phyloP scores from a whole-genome alignment of 2,329 filamentous ascomycete species.

The Cercospora zeae-maydis region DNA sequence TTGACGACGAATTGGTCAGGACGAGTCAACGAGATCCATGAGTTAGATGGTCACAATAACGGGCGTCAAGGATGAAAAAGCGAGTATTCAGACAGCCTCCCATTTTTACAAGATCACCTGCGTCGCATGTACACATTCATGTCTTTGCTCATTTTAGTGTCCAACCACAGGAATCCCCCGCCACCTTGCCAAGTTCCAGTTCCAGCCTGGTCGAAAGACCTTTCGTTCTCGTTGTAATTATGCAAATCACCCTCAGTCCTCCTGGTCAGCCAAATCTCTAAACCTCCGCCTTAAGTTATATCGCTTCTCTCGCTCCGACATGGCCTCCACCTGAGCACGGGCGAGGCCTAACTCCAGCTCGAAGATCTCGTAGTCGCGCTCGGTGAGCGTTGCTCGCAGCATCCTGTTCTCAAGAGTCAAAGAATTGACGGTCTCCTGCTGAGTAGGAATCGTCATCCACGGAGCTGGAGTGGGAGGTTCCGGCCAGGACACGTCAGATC shows the following conservation, averaged over 20 bases:
- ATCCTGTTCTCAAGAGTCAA: background rate
- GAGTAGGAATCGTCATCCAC: background rate
- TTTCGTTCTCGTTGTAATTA: background rate
- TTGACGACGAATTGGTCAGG: background rate
- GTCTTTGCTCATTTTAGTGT: background rate
- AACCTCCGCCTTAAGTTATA: background rate
- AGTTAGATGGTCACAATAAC: background rate
- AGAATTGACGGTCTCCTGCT: background rate
- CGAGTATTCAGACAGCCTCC: background rate
- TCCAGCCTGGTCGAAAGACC: no score
- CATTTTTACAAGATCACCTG: conserved; percentile 5
- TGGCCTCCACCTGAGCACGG: background rate
- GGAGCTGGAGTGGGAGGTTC: background rate
- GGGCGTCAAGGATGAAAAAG: background rate
- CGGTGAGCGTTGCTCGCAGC: background rate
- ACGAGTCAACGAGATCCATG: background rate
- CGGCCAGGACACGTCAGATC: background rate
- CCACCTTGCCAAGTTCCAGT: no score
- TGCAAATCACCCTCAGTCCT: background rate
- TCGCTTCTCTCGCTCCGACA: background rate
- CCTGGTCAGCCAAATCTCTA: background rate
- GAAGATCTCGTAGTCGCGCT: background rate
- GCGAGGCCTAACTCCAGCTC: background rate
- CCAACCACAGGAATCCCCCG: background rate
- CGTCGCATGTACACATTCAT: background rate